These are phyloP conservation scores for Ephemerocybe angulata DNA, from an alignment of 768 basidiomycete species.

Conservation along the genomic window DNA sequence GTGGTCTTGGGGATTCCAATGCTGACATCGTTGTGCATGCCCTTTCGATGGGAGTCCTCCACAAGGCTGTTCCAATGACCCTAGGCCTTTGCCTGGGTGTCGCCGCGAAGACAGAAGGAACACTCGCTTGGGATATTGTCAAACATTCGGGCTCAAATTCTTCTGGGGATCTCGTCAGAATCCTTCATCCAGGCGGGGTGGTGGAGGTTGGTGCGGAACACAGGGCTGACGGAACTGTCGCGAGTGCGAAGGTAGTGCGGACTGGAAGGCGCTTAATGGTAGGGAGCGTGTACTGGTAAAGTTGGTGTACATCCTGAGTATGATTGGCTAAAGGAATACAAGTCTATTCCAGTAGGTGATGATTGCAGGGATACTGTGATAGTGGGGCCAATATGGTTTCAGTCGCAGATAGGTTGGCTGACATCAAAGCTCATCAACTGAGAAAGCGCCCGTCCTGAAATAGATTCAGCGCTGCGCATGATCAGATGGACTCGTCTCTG, in stretches of 20 bases:
- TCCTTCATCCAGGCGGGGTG: conserved; percentile 8
- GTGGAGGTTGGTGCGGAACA: conserved; percentile 44
- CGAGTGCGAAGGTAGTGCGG: conserved; percentile 59
- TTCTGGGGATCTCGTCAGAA: too few species aligned
- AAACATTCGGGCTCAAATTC: conserved; percentile 23
- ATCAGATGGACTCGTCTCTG: too few species aligned
- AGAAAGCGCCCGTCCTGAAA: too few species aligned
- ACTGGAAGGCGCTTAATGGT: conserved; percentile 72
- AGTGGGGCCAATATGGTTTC: too few species aligned
- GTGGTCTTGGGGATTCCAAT: conserved; percentile 14
- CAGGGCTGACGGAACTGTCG: conserved; percentile 40
- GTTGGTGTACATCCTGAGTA: too few species aligned
- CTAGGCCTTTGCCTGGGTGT: conserved; percentile 69
- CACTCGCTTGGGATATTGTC: conserved; percentile 52
- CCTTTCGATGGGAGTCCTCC: conserved; percentile 67
- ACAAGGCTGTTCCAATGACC: conserved; percentile 72
- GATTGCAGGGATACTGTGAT: too few species aligned
- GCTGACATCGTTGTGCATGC: conserved; percentile 56
- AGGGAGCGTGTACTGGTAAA: conserved; percentile 64
- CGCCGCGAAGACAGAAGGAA: conserved; percentile 50
- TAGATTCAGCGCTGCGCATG: too few species aligned
- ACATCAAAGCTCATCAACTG: too few species aligned
- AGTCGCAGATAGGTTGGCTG: too few species aligned
- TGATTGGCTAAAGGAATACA: too few species aligned
- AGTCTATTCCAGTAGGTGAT: too few species aligned